phyloP scores from a whole-genome alignment of 176 grass and related monocot genomes.

The Thalia dealbata region DNA sequence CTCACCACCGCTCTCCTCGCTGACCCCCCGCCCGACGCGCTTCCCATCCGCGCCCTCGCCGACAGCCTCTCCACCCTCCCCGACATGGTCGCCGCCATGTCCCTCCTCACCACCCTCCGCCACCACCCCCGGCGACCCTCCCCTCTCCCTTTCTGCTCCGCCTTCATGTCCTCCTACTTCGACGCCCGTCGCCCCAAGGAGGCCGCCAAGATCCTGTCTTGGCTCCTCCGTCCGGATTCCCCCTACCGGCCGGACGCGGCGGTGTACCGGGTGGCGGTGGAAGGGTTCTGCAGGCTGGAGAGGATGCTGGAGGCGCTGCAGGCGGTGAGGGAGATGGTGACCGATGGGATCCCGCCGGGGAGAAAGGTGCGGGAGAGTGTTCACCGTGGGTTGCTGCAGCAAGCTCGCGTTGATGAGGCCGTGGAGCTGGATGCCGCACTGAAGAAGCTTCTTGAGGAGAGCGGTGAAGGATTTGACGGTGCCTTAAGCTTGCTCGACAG shows the following conservation, averaged over 20 bases:
- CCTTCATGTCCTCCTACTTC: constrained; percentile 30
- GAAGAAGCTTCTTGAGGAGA: constrained; percentile 16
- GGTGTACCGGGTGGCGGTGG: constrained; percentile 10
- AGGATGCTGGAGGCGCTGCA: constrained; percentile 13
- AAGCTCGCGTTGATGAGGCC: constrained; percentile 29
- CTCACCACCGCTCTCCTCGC: constrained; percentile 13
- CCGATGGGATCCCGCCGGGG: constrained; percentile 15
- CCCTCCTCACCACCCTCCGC: constrained; percentile 30
- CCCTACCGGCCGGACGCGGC: constrained; percentile 23
- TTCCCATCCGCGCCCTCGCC: constrained; percentile 12
- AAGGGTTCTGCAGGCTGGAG: constrained; percentile 13
- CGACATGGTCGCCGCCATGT: constrained; percentile 19
- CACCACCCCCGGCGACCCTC: constrained; percentile 29
- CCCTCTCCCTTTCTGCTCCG: constrained; percentile 27
- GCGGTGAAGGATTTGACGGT: not conserved
- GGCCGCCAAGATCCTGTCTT: constrained; percentile 26
- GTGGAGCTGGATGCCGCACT: constrained; percentile 26
- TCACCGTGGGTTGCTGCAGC: constrained; percentile 19
- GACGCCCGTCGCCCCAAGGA: constrained; percentile 10
- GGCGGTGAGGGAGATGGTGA: constrained; percentile 16
- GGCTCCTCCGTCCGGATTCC: constrained; percentile 26
- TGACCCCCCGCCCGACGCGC: constrained; percentile 3
- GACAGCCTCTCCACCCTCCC: constrained; percentile 24
- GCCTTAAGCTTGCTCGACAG: constrained; percentile 2
- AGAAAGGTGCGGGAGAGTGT: constrained; percentile 5